Evolutionary conservation across 1,139 yeast species (phyloP), one percentile per base, ranked within the genome.

Genomic region (Yamadazyma atmosphaerica): DNA sequence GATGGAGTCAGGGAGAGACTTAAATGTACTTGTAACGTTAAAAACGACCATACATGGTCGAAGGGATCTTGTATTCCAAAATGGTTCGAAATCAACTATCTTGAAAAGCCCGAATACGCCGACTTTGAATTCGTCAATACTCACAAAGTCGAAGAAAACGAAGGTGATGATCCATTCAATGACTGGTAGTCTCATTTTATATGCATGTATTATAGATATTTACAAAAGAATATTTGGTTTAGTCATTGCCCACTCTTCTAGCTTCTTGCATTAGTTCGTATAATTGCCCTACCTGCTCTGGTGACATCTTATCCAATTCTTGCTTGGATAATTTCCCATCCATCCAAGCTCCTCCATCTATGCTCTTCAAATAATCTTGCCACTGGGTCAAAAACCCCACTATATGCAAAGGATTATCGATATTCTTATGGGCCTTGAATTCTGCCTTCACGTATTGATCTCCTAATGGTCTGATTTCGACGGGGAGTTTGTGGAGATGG

Each of bases 371-470:
- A 54, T 92, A 92, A 51, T 87, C 90, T 56, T 92, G 98, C 98
- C 98, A 92, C 47, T 88, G 84, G 1, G 95, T 80, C 46, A 92
- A 72, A 54, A 92, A 92, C 10, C 97, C 98, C 8, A 94, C 90
- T 25, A 92, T 88, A 56, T 90, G 96, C 27, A 89, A 71, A 1
- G 98, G 98, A 58, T 92, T 89, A 50, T 89, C 96, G 11, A 83
- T 75, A 35, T 68, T 63, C 46, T 80, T 78, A 63, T 94, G 98
- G n/a, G 92, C 84, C 49, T 81, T 80, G 68, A 92, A 92, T 62
- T 92, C 98, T 19, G 83, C 78, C 56, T 83, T 86, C 40, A 92
- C 96, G 60, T 92, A 92, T 49, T 80, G 76, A 59, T 92, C 97
- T 4, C 98, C 98, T 25, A 92, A 72, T 33, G 81, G 73, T 40